Base-by-base conservation (phyloP, 192 early-diverging fungal species). In the Diversispora eburnea region DNA sequence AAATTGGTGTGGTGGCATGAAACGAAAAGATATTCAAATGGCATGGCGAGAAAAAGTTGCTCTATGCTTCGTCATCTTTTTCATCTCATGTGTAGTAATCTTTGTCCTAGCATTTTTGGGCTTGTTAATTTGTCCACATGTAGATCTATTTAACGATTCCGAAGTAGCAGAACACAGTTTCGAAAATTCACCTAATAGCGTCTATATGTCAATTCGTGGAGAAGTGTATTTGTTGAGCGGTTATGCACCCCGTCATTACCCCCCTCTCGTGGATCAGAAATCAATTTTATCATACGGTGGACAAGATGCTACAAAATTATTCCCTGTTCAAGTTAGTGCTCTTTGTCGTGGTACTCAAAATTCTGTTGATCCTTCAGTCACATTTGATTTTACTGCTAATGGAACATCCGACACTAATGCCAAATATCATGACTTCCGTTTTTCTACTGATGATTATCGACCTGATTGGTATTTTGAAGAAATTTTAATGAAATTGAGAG, bases 1-100 rank as follows among this genome's bases (percentile, higher is more conserved):
- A 49, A 65, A 51, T 15, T 85, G 78, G 73, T 91, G 92, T 75
- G 93, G 93, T 25, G 84, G 90, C 49, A 93, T 96, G 88, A 86
- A 89, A 77, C 86, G 88, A 54, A 83, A 80, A 22, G 92, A 94
- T 76, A 84, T 94, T 66, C 92, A 88, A 54, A 87, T 93, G 82
- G 98, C 98, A 8, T 99, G 98, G 98, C 88, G 98, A 68, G 98
- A 99, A 78, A 98, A 99, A 79, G 86, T 97, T 8, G 92, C 98
- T 2, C 84, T 99, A 41, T 95, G 94, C 75, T 75, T 92, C 72
- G 79, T 98, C 67, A 94, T 97, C 49, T 82, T 90, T 20, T 85
- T 94, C 54, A 77, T 95, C 68, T 93, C 91, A 20, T 84, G 75
- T 15, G 78, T 91, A 76, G 88, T 95, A 58, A 84, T 98, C 48